Conservation (phyloP, 139 green algal species). For the Closterium sp. region DNA sequence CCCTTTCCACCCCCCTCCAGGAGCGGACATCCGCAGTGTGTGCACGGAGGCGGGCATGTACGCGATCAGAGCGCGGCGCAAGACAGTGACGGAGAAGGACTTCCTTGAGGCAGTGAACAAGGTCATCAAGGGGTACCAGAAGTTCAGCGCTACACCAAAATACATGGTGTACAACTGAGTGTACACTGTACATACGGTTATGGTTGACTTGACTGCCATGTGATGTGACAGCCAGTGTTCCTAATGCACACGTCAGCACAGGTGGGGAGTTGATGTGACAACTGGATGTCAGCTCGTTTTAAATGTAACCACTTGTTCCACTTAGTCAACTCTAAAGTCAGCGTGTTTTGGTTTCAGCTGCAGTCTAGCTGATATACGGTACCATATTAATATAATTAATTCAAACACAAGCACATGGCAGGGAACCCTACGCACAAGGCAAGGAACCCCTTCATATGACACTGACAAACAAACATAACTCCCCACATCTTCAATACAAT, state of each 20-base stretch:
- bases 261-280: not conserved
- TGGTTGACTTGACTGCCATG: not conserved
- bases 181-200: not conserved
- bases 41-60: conserved; percentile 97
- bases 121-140: conserved; percentile 97
- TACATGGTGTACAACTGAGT: conserved; percentile 94
- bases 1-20: conserved; percentile 18
- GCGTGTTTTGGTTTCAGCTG: no score
- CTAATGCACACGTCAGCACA: not conserved
- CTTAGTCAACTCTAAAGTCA: no score
- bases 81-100: conserved; percentile 99
- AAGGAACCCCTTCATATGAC: no score
- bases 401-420: no score
- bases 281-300: not conserved
- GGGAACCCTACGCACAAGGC: no score
- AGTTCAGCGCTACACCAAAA: conserved; percentile 95
- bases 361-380: no score
- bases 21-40: conserved; percentile 92
- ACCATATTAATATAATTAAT: no score
- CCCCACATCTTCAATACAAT: no score
- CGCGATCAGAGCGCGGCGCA: conserved; percentile 83
- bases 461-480: no score
- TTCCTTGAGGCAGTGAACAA: conserved; percentile 99
- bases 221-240: not conserved
- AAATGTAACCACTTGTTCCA: no score